These are phyloP conservation scores for Pleurotus ostreatus DNA, from an alignment of 768 basidiomycete species.

Conservation along the genomic window DNA sequence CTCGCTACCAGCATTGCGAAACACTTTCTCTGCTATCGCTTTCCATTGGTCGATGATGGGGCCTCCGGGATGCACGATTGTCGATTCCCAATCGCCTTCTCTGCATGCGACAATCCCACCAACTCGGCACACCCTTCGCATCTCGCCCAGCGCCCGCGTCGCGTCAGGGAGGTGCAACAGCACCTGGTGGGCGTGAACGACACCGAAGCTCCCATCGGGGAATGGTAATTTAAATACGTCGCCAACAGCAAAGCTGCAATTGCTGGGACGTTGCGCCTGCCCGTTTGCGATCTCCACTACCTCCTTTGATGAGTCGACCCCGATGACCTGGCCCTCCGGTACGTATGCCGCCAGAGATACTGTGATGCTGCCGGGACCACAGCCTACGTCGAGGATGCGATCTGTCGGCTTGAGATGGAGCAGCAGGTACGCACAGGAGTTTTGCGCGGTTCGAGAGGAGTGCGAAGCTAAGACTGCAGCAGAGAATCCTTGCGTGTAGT, in stretches of 20 bases:
- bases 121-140: slow-evolving; percentile 40
- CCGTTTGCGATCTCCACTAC: slow-evolving; percentile 31
- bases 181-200: slow-evolving; percentile 48
- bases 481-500: slow-evolving; percentile 5
- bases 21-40: not conserved
- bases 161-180: slow-evolving; percentile 44
- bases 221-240: slow-evolving; percentile 32
- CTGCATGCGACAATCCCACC: slow-evolving; percentile 43
- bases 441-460: slow-evolving; percentile 1
- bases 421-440: not conserved
- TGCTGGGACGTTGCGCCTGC: slow-evolving; percentile 22
- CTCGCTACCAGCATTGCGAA: not conserved
- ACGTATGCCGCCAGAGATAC: slow-evolving; percentile 35
- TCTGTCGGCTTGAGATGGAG: slow-evolving; percentile 2
- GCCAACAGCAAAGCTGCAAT: slow-evolving; percentile 35
- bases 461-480: slow-evolving; percentile 2
- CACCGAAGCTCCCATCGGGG: slow-evolving; percentile 40
- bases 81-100: slow-evolving; percentile 32
- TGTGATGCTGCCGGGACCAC: slow-evolving; percentile 51
- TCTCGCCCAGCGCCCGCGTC: slow-evolving; percentile 36
- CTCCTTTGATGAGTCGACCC: slow-evolving; percentile 32
- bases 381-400: slow-evolving; percentile 46
- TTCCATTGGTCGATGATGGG: not conserved
- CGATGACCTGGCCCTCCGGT: slow-evolving; percentile 37
- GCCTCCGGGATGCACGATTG: not conserved